Evolutionary conservation across 2,329 filamentous ascomycete species (phyloP).

Genomic region (Pseudocercospora musae): DNA sequence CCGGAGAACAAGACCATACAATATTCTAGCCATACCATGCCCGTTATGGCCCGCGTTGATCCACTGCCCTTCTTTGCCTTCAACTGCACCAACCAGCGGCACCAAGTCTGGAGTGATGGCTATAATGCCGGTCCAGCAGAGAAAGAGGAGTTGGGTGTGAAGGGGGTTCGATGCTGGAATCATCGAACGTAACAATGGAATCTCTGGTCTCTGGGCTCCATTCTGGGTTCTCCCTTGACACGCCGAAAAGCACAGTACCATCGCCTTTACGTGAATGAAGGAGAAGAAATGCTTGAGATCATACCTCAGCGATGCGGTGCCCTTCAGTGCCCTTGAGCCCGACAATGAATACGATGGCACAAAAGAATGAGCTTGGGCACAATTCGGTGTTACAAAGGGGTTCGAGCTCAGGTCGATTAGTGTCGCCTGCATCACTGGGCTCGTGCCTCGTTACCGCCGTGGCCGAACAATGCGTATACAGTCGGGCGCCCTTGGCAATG

Average conservation of each 20-base stretch:
- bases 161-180: too few relatives aligned
- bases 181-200: slow-evolving; percentile 38
- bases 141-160: too few relatives aligned
- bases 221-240: slow-evolving; percentile 42
- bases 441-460: slow-evolving; percentile 23
- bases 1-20: slow-evolving; percentile 48
- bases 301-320: slow-evolving; percentile 48
- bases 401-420: slow-evolving; percentile 32
- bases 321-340: slow-evolving; percentile 35
- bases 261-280: slow-evolving; percentile 46
- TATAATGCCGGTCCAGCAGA: slow-evolving; percentile 50
- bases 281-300: slow-evolving; percentile 50
- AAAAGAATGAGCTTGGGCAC: slow-evolving; percentile 46
- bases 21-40: slow-evolving; percentile 49
- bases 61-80: slow-evolving; percentile 44
- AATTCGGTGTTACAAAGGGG: slow-evolving; percentile 41
- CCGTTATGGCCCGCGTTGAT: slow-evolving; percentile 52
- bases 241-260: slow-evolving; percentile 45
- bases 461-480: slow-evolving; percentile 47
- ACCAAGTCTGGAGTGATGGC: slow-evolving; percentile 47
- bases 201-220: slow-evolving; percentile 23
- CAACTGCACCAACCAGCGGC: slow-evolving; percentile 46
- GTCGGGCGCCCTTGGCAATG: slow-evolving; percentile 38
- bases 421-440: slow-evolving; percentile 2
- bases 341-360: slow-evolving; percentile 41